Base-by-base conservation (phyloP, 2,329 filamentous ascomycete genomes). In the Ophiobolus disseminans region DNA sequence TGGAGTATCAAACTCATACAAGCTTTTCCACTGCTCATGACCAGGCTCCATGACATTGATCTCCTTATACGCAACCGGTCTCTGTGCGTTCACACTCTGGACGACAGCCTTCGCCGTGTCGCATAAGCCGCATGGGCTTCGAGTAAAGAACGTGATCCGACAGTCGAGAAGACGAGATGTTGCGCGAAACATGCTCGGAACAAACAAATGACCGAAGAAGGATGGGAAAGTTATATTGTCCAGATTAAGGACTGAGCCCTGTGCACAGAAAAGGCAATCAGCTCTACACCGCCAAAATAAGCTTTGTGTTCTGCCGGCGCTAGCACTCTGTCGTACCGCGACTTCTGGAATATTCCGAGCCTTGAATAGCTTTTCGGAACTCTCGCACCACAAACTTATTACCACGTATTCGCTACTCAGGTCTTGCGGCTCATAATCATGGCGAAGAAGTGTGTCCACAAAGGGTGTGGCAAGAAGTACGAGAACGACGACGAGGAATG, bases 401-500 rank as follows among this genome's bases (percentile, higher is more conserved):
- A n/a, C n/a, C n/a, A n/a, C n/a, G n/a, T n/a, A n/a, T n/a, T n/a
- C n/a, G n/a, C n/a, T n/a, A n/a, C n/a, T n/a, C n/a, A n/a, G n/a
- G n/a, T n/a, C n/a, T n/a, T n/a, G n/a, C n/a, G n/a, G 17, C 28
- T 21, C 25, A 21, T 13, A 20, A 53, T 13, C 34, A 90, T 90
- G 86, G 80, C 87, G 48, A 83, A 86, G 66, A 97, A 96, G 79
- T 99, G 94, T 75, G 91, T 97, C 49, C 94, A 97, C 79, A 92
- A 96, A 76, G 91, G 92, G 73, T 99, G 94, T 76, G 91, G 89
- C 66, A 97, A 97, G 81, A 75, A 80, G 57, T 97, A 91, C 75
- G 86, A 86, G 39, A 88, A 97, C 73, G 76, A 86, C 8, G 85
- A 90, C 32, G 93, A 96, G 74, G 82, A 86, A 61, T 99, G 94